Evolutionary conservation across 495 filamentous ascomycete species (phyloP).

Genomic region (Venustampulla echinocandica): DNA sequence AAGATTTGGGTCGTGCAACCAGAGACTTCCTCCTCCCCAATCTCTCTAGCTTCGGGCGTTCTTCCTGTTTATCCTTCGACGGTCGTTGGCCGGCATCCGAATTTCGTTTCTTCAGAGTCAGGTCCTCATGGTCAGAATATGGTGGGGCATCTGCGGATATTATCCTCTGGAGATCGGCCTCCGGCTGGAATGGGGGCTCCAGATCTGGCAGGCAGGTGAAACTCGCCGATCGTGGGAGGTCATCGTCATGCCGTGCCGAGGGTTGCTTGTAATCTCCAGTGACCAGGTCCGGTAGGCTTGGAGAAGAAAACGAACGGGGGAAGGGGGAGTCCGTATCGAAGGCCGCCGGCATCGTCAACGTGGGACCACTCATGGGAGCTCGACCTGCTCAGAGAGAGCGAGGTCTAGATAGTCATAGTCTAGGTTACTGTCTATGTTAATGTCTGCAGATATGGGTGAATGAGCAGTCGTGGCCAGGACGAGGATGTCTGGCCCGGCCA

Average conservation of each 20-base stretch:
- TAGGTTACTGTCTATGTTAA: too few relatives aligned
- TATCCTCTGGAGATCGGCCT: constrained; percentile 6
- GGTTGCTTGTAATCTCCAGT: constrained; percentile 16
- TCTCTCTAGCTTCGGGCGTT: constrained; percentile 16
- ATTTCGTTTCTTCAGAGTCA: constrained; percentile 2
- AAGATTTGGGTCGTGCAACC: constrained; percentile 24
- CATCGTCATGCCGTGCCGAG: constrained; percentile 6
- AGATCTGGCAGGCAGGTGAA: constrained; percentile 17
- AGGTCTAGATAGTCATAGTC: constrained; percentile 17
- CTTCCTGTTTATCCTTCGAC: constrained; percentile 20
- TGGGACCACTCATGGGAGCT: constrained; percentile 22
- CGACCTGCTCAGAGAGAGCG: constrained; percentile 7
- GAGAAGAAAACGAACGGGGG: constrained; percentile 22
- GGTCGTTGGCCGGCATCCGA: constrained; percentile 4
- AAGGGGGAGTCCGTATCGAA: constrained; percentile 18
- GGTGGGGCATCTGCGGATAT: constrained; percentile 6
- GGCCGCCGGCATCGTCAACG: constrained; percentile 19
- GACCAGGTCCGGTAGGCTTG: constrained; percentile 18
- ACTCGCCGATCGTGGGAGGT: constrained; percentile 23
- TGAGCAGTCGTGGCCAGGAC: not conserved
- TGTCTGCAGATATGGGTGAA: not conserved
- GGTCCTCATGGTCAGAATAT: not conserved
- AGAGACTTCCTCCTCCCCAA: constrained; percentile 23
- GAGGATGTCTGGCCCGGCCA: constrained; percentile 4
- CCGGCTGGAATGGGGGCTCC: constrained; percentile 3